phyloP scores from a whole-genome alignment of 148 eudicot genomes.

The Amaranthus cruentus region DNA sequence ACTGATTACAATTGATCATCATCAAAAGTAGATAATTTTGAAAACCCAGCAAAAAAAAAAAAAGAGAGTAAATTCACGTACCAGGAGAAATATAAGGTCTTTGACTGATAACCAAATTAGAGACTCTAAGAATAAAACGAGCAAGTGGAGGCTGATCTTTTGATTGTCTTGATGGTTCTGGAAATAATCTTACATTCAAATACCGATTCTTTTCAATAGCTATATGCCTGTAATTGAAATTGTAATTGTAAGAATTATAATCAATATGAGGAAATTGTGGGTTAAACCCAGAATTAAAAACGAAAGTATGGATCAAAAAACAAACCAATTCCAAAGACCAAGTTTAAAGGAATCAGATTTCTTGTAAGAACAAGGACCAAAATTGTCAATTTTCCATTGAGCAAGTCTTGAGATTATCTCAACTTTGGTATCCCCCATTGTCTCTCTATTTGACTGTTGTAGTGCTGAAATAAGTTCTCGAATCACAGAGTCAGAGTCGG shows the following conservation, averaged over 20 bases:
- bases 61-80: constrained; percentile 13
- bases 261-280: not conserved
- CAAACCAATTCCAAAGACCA: constrained; percentile 86
- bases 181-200: constrained; percentile 57
- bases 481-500: too few relatives aligned
- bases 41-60: constrained; percentile 6
- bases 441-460: constrained; percentile 3
- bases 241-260: not conserved
- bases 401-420: constrained; percentile 79
- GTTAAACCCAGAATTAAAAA: not conserved
- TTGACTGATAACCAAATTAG: constrained; percentile 45
- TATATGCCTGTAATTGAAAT: constrained; percentile 51
- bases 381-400: constrained; percentile 79
- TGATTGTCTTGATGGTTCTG: constrained; percentile 51
- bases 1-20: not conserved
- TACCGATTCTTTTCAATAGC: constrained; percentile 66
- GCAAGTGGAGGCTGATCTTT: constrained; percentile 83
- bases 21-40: not conserved
- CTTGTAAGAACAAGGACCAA: constrained; percentile 60
- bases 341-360: constrained; percentile 71
- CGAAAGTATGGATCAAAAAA: not conserved
- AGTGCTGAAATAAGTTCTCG: not conserved
- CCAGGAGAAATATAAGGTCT: constrained; percentile 67
- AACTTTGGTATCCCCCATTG: constrained; percentile 69
- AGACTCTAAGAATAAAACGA: constrained; percentile 58